A percentile compares a stretch with the other conserved stretches of the same genome.
These are phyloP conservation scores for Flammula alnicola DNA, from an alignment of 1,284 basidiomycete species.

Conservation along the genomic window DNA sequence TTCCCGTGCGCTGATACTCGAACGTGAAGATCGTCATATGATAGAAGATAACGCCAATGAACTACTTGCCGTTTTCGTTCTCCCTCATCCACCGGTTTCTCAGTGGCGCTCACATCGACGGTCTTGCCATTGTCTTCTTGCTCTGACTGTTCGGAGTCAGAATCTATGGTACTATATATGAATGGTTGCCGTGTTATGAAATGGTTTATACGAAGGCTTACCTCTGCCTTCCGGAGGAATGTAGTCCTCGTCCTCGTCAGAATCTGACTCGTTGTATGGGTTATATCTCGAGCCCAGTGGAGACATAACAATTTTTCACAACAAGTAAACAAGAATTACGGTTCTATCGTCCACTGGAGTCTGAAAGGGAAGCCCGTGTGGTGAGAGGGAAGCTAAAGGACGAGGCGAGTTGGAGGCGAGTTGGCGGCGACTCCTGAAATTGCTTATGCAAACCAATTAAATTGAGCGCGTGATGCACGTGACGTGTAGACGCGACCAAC, in stretches of 20 bases:
- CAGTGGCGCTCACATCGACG: conserved; percentile 18
- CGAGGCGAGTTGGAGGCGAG: no score
- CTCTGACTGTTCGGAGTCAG: conserved; percentile 38
- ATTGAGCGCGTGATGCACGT: no score
- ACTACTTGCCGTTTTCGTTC: conserved; percentile 49
- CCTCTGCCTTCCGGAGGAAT: conserved; percentile 53
- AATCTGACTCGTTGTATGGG: conserved; percentile 46
- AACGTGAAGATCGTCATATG: conserved; percentile 4
- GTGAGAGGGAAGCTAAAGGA: no score
- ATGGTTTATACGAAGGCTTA: conserved; percentile 23
- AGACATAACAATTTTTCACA: no score
- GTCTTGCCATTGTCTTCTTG: conserved; percentile 15
- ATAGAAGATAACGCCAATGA: not conserved
- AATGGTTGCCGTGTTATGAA: not conserved
- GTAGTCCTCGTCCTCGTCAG: conserved; percentile 65
- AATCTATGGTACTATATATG: conserved; percentile 8
- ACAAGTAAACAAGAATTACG: no score
- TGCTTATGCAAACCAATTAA: no score
- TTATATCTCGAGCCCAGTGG: conserved; percentile 7
- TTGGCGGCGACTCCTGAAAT: no score
- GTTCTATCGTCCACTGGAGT: no score
- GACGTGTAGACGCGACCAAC: no score
- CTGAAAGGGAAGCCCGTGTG: no score
- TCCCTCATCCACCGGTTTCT: conserved; percentile 37
- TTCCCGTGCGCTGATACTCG: conserved; percentile 46